Percentiles rank a stretch among this genome's conserved stretches.
phyloP scores from a whole-genome alignment of 2,329 filamentous ascomycete species.

The Davidsoniella neocaledoniae region DNA sequence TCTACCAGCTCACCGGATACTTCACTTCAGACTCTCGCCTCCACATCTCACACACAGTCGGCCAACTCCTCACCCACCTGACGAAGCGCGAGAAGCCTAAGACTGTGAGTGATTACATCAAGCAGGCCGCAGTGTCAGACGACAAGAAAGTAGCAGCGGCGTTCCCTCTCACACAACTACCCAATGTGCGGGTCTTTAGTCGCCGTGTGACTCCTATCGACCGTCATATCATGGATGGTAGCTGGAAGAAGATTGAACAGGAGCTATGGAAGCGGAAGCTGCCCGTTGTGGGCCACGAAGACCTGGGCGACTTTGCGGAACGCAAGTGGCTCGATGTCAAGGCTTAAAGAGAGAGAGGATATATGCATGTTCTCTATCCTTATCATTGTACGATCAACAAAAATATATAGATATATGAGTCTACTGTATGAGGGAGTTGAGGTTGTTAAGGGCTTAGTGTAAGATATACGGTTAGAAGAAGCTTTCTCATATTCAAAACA shows the following conservation, averaged over 20 bases:
- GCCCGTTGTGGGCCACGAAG: constrained; percentile 33
- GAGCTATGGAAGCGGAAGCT: constrained; percentile 48
- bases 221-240: constrained; percentile 52
- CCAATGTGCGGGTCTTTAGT: constrained; percentile 54
- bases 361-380: too few relatives aligned
- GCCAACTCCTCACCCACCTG: constrained; percentile 36
- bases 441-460: too few relatives aligned
- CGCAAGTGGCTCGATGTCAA: constrained; percentile 26
- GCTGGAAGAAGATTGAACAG: constrained; percentile 64
- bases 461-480: too few relatives aligned
- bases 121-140: constrained; percentile 24
- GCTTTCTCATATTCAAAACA: too few relatives aligned
- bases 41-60: constrained; percentile 34
- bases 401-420: too few relatives aligned
- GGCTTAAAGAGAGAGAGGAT: constrained; percentile 15
- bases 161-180: constrained; percentile 20
- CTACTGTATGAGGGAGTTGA: too few relatives aligned
- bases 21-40: constrained; percentile 57
- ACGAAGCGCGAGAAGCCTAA: constrained; percentile 36
- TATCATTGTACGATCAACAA: too few relatives aligned
- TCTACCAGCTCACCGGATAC: constrained; percentile 66
- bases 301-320: constrained; percentile 26
- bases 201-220: constrained; percentile 53
- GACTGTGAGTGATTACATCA: constrained; percentile 42
- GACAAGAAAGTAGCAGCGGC: too few relatives aligned